Percentiles rank a stretch among this genome's conserved stretches.
Conservation (phyloP, 23 red algal species). For the Gracilaria gracilis region DNA sequence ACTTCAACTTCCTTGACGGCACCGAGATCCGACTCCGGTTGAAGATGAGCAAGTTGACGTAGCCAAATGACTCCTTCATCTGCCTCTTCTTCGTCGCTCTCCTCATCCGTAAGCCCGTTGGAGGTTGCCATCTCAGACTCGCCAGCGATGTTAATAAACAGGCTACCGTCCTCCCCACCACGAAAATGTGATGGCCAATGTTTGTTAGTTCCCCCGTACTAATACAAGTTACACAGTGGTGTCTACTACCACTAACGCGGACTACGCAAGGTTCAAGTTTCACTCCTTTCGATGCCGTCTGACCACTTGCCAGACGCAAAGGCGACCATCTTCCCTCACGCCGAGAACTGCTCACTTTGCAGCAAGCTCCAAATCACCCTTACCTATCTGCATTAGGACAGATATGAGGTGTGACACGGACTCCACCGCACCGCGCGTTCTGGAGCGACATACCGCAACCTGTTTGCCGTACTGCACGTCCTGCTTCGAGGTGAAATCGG, state of each 20-base stretch:
- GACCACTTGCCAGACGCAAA: constrained; percentile 42
- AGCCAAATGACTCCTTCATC: constrained; percentile 53
- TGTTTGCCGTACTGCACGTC: constrained; percentile 50
- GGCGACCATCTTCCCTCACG: constrained; percentile 30
- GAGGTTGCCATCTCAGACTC: constrained; percentile 32
- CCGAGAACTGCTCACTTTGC: constrained; percentile 44
- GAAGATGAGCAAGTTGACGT: constrained; percentile 46
- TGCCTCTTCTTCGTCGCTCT: constrained; percentile 41
- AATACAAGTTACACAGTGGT: constrained; percentile 33
- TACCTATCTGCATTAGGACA: constrained; percentile 31
- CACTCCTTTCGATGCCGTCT: constrained; percentile 21
- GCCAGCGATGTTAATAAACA: constrained; percentile 48
- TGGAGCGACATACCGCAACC: constrained; percentile 38
- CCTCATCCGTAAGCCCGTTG: neutral
- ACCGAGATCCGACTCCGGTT: neutral
- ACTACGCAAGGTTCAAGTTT: constrained; percentile 43
- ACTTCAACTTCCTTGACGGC: constrained; percentile 51
- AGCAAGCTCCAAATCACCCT: neutral
- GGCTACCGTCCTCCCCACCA: constrained; percentile 58
- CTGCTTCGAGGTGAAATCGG: constrained; percentile 19
- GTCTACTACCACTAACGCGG: constrained; percentile 29
- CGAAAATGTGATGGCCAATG: constrained; percentile 40
- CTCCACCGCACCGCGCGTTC: constrained; percentile 13
- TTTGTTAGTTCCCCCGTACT: constrained; percentile 25
- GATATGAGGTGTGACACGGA: constrained; percentile 23